These are phyloP conservation scores for Phytophthora hibernalis DNA, from an alignment of 352 stramenopile genomes.

Conservation along the genomic window DNA sequence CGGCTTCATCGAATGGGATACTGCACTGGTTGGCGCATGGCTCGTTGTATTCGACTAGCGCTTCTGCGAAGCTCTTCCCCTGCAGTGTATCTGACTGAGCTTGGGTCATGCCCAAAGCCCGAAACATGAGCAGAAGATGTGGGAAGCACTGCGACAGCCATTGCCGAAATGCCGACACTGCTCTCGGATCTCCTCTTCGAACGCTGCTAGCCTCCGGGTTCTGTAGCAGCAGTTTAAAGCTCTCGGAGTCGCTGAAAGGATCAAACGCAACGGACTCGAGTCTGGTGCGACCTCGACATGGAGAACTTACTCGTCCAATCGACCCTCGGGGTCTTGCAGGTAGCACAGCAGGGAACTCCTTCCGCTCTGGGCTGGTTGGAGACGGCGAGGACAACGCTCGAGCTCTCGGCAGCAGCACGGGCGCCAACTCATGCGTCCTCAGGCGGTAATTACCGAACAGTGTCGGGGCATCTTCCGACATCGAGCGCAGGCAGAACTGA, in stretches of 20 bases:
- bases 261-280: slow-evolving; percentile 53
- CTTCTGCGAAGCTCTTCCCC: neutral
- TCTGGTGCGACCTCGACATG: slow-evolving; percentile 1
- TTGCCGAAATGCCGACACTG: slow-evolving; percentile 33
- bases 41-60: neutral
- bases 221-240: slow-evolving; percentile 42
- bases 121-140: slow-evolving; percentile 31
- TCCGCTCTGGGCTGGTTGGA: neutral
- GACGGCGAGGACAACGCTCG: slow-evolving; percentile 10
- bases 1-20: slow-evolving; percentile 2
- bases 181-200: slow-evolving; percentile 24
- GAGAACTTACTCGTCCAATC: neutral
- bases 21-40: slow-evolving; percentile 6
- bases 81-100: neutral
- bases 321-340: neutral
- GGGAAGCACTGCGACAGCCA: slow-evolving; percentile 48
- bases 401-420: slow-evolving; percentile 17
- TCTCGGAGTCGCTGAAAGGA: slow-evolving; percentile 44
- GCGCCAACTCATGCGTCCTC: slow-evolving; percentile 26
- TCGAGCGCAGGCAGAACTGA: slow-evolving; percentile 1
- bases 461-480: slow-evolving; percentile 11
- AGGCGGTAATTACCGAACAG: slow-evolving; percentile 17
- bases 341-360: neutral
- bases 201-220: slow-evolving; percentile 17
- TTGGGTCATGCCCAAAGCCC: slow-evolving; percentile 16